Conservation (phyloP, 2,329 filamentous ascomycete species). For the Emmonsiellopsis sp. region DNA sequence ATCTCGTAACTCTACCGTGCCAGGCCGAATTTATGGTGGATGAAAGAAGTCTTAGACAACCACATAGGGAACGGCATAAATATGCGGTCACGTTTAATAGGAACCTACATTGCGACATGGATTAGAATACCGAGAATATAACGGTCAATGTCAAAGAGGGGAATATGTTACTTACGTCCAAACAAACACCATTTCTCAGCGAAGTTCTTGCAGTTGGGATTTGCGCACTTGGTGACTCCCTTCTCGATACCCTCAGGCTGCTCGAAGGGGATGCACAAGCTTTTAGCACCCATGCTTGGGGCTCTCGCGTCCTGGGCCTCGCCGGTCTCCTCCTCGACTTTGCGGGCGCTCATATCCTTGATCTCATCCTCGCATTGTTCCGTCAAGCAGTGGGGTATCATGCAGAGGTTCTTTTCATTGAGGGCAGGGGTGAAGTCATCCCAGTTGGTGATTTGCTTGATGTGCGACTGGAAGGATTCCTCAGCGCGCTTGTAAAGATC, state of each 20-base stretch:
- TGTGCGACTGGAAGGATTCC: slow-evolving; percentile 67
- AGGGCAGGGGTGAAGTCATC: slow-evolving; percentile 82
- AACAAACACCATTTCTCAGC: slow-evolving; percentile 92
- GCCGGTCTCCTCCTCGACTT: slow-evolving; percentile 51
- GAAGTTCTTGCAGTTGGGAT: slow-evolving; percentile 67
- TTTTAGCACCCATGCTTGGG: slow-evolving; percentile 68
- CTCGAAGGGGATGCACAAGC: slow-evolving; percentile 70
- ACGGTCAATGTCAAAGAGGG: not conserved
- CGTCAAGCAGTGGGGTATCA: slow-evolving; percentile 83
- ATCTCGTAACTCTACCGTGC: no score
- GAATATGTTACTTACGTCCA: slow-evolving; percentile 39
- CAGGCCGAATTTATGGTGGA: not conserved
- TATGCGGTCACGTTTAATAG: slow-evolving; percentile 10
- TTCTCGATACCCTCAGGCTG: slow-evolving; percentile 72
- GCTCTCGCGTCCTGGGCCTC: slow-evolving; percentile 64
- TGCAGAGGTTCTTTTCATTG: slow-evolving; percentile 82
- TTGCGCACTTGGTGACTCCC: slow-evolving; percentile 84
- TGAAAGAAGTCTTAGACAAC: not conserved
- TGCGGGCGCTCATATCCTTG: slow-evolving; percentile 81
- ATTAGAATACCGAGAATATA: not conserved
- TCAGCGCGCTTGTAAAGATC: slow-evolving; percentile 75
- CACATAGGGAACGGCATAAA: not conserved
- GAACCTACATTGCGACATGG: slow-evolving; percentile 10
- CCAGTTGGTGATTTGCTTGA: slow-evolving; percentile 76
- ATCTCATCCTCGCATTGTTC: slow-evolving; percentile 86